phyloP scores from a whole-genome alignment of 2,329 filamentous ascomycete genomes.

The Diplodia scrobiculata region DNA sequence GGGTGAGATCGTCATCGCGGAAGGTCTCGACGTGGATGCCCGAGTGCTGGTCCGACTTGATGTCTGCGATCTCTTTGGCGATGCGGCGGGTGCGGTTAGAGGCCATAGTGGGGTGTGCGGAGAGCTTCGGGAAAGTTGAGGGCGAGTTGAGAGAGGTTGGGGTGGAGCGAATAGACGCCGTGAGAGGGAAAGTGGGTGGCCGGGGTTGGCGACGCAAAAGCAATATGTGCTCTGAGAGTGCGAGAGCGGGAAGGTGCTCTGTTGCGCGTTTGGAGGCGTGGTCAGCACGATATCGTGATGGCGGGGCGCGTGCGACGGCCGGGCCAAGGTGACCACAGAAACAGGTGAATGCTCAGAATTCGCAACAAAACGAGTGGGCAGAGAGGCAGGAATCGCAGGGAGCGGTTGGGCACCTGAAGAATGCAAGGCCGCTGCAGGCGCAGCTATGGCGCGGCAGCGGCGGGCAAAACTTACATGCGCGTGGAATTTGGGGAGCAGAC shows the following conservation, averaged over 20 bases:
- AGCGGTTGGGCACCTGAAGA: background rate
- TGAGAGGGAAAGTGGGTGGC: background rate
- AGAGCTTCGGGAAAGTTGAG: constrained; percentile 15
- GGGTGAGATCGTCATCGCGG: constrained; percentile 70
- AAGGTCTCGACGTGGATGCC: constrained; percentile 57
- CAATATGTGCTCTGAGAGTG: background rate
- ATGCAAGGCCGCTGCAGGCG: constrained; percentile 1
- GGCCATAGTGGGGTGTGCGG: constrained; percentile 48
- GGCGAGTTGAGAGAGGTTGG: constrained; percentile 23
- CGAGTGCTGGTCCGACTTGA: constrained; percentile 26
- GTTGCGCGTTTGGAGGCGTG: background rate
- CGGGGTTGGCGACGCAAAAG: constrained; percentile 17
- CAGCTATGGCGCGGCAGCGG: background rate
- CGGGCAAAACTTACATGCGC: constrained; percentile 6
- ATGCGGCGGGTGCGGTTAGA: constrained; percentile 64
- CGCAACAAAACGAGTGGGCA: background rate
- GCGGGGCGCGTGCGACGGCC: constrained; percentile 4
- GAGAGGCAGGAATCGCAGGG: background rate
- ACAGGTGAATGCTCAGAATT: background rate
- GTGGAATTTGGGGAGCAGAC: background rate
- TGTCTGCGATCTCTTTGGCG: constrained; percentile 38
- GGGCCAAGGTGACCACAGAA: background rate
- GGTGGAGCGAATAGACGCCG: constrained; percentile 2
- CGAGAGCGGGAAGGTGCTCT: constrained; percentile 5
- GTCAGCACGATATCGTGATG: constrained; percentile 5